A percentile compares a stretch with the other conserved stretches of the same genome.
These are phyloP conservation scores for Euphorbia corollata DNA, from an alignment of 441 rosid genomes.

Conservation along the genomic window DNA sequence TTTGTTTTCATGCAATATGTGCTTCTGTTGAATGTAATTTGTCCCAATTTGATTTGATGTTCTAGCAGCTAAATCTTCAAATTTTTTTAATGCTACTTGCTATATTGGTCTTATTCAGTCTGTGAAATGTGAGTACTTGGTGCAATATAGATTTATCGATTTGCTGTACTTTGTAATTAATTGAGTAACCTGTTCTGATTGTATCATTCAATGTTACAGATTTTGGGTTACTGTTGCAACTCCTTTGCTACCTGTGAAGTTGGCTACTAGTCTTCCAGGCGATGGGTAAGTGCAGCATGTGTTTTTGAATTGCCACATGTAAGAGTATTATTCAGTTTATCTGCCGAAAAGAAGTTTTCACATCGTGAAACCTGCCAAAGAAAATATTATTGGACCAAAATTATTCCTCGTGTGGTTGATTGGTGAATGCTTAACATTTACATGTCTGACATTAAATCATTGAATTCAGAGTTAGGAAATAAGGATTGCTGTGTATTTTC, in stretches of 20 bases:
- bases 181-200: neutral
- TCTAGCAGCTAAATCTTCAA: neutral
- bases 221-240: slow-evolving; percentile 63
- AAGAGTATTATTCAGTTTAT: neutral
- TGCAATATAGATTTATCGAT: neutral
- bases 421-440: too few relatives aligned
- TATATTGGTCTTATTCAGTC: neutral
- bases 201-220: slow-evolving; percentile 36
- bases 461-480: too few relatives aligned
- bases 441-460: too few relatives aligned
- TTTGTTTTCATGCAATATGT: neutral
- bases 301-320: neutral
- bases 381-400: neutral
- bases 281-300: slow-evolving; percentile 61
- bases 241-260: slow-evolving; percentile 67
- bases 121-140: neutral
- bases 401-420: neutral
- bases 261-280: slow-evolving; percentile 44
- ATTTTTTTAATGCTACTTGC: neutral
- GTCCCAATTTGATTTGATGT: neutral
- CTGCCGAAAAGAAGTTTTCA: neutral
- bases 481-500: neutral
- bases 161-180: neutral
- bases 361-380: neutral
- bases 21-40: neutral